Evolutionary conservation across 257 asterid species (phyloP).

Genomic region (Scutellaria barbata): DNA sequence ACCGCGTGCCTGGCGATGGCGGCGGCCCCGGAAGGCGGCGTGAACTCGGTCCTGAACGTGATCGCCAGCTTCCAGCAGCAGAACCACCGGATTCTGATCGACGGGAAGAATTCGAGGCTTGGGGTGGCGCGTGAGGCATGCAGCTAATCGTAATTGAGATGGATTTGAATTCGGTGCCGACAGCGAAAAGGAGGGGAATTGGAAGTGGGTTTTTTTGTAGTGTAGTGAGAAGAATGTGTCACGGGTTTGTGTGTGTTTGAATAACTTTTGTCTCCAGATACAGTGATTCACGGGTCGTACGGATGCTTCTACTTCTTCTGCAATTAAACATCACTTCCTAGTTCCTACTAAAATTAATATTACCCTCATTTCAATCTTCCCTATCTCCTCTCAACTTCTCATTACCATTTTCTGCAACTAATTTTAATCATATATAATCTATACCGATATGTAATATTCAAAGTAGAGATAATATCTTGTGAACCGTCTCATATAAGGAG

Average conservation of each 20-base stretch:
- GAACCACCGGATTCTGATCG: conserved; percentile 78
- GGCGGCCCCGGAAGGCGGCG: conserved; percentile 55
- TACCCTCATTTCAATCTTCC: too few relatives aligned
- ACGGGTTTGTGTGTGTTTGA: conserved; percentile 11
- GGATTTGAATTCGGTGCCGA: conserved; percentile 24
- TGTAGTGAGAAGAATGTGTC: conserved; percentile 7
- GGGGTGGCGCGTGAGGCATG: conserved; percentile 74
- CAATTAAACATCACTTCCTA: background rate
- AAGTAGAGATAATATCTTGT: too few relatives aligned
- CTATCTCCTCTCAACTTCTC: too few relatives aligned
- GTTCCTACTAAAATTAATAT: too few relatives aligned
- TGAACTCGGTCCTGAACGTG: conserved; percentile 66
- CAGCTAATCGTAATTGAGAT: conserved; percentile 37
- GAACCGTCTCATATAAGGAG: too few relatives aligned
- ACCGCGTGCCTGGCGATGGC: conserved; percentile 80
- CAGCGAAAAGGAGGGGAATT: background rate
- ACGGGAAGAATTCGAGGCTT: conserved; percentile 54
- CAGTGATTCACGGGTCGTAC: background rate
- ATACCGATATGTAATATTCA: too few relatives aligned
- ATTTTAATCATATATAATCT: too few relatives aligned
- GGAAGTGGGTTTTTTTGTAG: background rate
- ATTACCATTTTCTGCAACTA: too few relatives aligned
- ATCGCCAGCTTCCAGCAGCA: conserved; percentile 80
- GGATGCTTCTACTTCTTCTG: background rate
- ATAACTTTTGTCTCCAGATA: background rate